Percentiles rank a stretch among this genome's conserved stretches.
phyloP scores from a whole-genome alignment of 257 asterid species.

The Mentha longifolia region DNA sequence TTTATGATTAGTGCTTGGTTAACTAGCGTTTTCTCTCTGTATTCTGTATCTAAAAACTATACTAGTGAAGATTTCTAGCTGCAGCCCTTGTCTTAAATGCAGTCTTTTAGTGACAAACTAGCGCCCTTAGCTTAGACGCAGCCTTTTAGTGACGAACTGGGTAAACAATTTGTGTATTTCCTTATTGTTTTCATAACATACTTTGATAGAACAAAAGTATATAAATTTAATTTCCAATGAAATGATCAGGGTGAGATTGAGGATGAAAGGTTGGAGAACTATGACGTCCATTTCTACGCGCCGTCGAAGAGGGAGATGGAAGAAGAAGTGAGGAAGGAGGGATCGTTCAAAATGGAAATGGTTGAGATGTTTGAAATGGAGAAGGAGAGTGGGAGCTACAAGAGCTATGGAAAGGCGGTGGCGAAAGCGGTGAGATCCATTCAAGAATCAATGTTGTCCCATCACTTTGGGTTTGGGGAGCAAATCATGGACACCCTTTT shows the following conservation, averaged over 20 bases:
- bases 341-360: constrained; percentile 55
- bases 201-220: no score
- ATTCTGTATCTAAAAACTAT: no score
- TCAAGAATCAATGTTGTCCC: constrained; percentile 70
- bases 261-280: constrained; percentile 62
- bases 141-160: no score
- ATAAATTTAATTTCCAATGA: no score
- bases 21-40: no score
- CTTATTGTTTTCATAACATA: no score
- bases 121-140: no score
- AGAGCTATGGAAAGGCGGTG: constrained; percentile 66
- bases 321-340: constrained; percentile 55
- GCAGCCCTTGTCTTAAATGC: no score
- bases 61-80: no score
- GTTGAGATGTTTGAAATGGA: constrained; percentile 64
- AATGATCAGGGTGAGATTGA: constrained; percentile 58
- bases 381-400: constrained; percentile 30
- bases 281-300: constrained; percentile 86
- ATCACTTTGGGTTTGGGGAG: constrained; percentile 77
- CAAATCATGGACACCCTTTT: constrained; percentile 55
- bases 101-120: no score
- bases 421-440: constrained; percentile 79
- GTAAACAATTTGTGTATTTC: no score
- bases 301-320: constrained; percentile 70
- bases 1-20: no score